Base-by-base conservation (phyloP, 768 basidiomycete genomes). In the Tylopilus subfusipes region DNA sequence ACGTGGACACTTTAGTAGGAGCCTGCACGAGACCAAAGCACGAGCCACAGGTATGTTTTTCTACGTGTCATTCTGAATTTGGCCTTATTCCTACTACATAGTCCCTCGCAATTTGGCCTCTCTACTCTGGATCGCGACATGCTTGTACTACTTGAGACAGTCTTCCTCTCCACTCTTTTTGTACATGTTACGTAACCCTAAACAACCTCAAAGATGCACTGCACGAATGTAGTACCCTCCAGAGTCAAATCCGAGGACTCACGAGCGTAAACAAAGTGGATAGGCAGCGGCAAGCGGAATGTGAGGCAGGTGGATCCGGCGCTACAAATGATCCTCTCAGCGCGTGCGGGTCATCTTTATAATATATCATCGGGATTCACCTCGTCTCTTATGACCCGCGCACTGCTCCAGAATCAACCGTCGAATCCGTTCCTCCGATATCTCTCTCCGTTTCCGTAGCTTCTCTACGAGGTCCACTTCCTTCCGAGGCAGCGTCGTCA, bases 401-500 rank as follows among this genome's bases (percentile, higher is more conserved):
- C 66, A 67, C n/a, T 55, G 48, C 5, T 53, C 55, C 14, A 54
- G 27, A 43, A 67, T 55, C 38, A 68, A 19, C 3, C 24, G 18
- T 43, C 53, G 47, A 33, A 67, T 42, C 2, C 29, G 55, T 25
- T 54, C 56, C 18, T 61, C 58, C 2, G 66, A 62, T 0, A 10
- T 19, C 0, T 68, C 63, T 30, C 69, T 58, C 18, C 56, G 57
- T 27, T 60, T 61, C 22, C 59, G 61, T 21, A 71, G 29, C 1
- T 14, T 24, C 6, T 58, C 22, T 2, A 40, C 21, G 4, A 59
- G 55, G 40, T 54, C 66, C 12, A 52, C 58, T 0, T 65, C 59
- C 31, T 8, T 58, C 13, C 25, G 39, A 6, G 61, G 55, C 11
- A 69, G 42, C 5, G 74, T 72, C 7, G 75, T 77, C 44, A 78